These are phyloP conservation scores for Dryadomyces quercivorus DNA, from an alignment of 2,329 filamentous ascomycete species.

Conservation along the genomic window DNA sequence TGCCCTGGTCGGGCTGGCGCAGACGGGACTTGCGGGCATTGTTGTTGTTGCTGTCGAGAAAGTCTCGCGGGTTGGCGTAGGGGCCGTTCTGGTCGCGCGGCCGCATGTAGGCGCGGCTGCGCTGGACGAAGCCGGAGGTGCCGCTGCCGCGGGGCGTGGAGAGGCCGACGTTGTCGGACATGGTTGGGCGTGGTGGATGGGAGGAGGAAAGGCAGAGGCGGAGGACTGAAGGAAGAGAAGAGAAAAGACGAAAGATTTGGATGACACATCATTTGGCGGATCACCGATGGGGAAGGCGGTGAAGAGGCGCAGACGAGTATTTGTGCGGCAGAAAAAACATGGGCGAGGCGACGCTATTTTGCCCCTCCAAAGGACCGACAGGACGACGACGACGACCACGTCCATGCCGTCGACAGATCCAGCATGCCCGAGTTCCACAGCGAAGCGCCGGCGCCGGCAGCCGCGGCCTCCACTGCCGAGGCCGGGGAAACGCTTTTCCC, in stretches of 20 bases:
- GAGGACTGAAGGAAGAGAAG: no score
- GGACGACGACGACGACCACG: not conserved
- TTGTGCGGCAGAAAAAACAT: slow-evolving; percentile 3
- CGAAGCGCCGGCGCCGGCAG: slow-evolving; percentile 7
- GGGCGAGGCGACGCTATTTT: not conserved
- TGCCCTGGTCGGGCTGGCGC: slow-evolving; percentile 79
- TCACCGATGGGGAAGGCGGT: slow-evolving; percentile 1
- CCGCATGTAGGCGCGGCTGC: slow-evolving; percentile 79
- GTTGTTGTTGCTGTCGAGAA: slow-evolving; percentile 69
- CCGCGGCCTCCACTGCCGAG: not conserved
- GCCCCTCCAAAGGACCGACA: not conserved
- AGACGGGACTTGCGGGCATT: slow-evolving; percentile 33
- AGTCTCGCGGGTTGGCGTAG: slow-evolving; percentile 57
- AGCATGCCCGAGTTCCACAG: slow-evolving; percentile 19
- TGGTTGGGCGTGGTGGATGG: slow-evolving; percentile 22
- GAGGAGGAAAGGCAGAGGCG: not conserved
- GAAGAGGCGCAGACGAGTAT: not conserved
- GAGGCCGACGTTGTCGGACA: slow-evolving; percentile 97
- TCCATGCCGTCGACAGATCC: not conserved
- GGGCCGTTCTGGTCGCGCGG: slow-evolving; percentile 70
- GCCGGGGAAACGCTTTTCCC: slow-evolving; percentile 52
- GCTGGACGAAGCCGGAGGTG: slow-evolving; percentile 94
- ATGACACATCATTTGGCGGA: not conserved
- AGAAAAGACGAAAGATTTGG: no score
- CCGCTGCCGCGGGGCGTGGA: slow-evolving; percentile 88